phyloP scores from a whole-genome alignment of 768 basidiomycete species.

The Paxillus rubicundulus region DNA sequence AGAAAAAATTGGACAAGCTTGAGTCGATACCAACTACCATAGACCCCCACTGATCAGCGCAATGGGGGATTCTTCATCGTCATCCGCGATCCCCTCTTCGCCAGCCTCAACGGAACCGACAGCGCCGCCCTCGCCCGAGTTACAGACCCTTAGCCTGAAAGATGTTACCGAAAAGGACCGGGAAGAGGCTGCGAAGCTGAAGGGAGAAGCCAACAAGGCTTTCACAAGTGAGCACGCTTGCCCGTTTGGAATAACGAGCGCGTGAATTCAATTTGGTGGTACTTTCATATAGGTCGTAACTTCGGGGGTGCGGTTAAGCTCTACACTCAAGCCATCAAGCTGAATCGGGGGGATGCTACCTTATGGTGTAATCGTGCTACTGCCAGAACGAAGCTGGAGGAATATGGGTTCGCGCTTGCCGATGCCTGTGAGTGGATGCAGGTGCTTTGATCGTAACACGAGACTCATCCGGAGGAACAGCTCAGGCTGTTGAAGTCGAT shows the following conservation, averaged over 20 bases:
- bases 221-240: slow-evolving; percentile 53
- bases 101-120: slow-evolving; percentile 53
- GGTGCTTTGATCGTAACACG: slow-evolving; percentile 9
- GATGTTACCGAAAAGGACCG: slow-evolving; percentile 72
- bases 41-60: slow-evolving; percentile 1
- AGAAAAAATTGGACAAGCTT: slow-evolving; percentile 3
- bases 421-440: slow-evolving; percentile 70
- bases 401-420: slow-evolving; percentile 87
- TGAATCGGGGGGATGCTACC: slow-evolving; percentile 85
- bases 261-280: background rate
- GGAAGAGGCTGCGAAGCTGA: slow-evolving; percentile 66
- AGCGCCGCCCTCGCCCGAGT: slow-evolving; percentile 57
- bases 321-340: slow-evolving; percentile 81
- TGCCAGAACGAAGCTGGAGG: slow-evolving; percentile 87
- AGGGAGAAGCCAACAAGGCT: slow-evolving; percentile 85
- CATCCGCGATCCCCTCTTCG: slow-evolving; percentile 37
- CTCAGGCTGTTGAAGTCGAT: slow-evolving; percentile 83
- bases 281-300: slow-evolving; percentile 52
- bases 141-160: slow-evolving; percentile 48
- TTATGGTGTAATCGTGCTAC: slow-evolving; percentile 95
- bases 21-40: background rate
- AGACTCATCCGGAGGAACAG: slow-evolving; percentile 37
- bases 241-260: background rate
- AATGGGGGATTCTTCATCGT: slow-evolving; percentile 25
- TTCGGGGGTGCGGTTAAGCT: slow-evolving; percentile 74